A percentile compares a stretch with the other conserved stretches of the same genome.
Evolutionary conservation across 306 rosid genomes (phyloP).

Genomic region (Malus orientalis): DNA sequence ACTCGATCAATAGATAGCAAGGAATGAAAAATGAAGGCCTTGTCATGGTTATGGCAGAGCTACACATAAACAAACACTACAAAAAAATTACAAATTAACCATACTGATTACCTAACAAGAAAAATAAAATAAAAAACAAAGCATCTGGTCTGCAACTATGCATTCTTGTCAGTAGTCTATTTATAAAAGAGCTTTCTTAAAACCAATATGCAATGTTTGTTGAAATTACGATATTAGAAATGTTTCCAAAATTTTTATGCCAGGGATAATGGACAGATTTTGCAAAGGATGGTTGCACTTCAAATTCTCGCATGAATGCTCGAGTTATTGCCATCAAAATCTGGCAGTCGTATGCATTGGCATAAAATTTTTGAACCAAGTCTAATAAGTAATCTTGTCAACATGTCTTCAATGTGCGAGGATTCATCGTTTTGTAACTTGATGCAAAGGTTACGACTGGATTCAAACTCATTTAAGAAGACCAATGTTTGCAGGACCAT

Average conservation of each 20-base stretch:
- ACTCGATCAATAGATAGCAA: constrained; percentile 6
- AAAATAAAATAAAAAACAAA: not conserved
- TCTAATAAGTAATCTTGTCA: not conserved
- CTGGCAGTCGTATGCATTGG: not conserved
- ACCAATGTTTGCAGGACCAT: not conserved
- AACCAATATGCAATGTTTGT: not conserved
- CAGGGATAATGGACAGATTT: not conserved
- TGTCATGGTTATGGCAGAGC: not conserved
- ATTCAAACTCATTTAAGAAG: not conserved
- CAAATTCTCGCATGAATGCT: not conserved
- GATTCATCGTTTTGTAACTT: not conserved
- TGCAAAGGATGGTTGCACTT: not conserved
- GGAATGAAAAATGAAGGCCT: not conserved
- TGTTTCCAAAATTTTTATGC: too few species aligned
- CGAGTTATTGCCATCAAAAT: not conserved
- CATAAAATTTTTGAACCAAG: not conserved
- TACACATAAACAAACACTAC: not conserved
- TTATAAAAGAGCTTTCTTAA: not conserved
- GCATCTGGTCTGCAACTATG: not conserved
- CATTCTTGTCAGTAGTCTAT: not conserved
- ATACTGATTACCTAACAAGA: not conserved
- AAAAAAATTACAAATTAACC: not conserved
- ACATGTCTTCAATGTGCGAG: not conserved
- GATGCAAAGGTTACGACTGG: not conserved
- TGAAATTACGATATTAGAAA: too few species aligned